Conservation (phyloP, 257 asterid species). For the Cinchona pubescens region DNA sequence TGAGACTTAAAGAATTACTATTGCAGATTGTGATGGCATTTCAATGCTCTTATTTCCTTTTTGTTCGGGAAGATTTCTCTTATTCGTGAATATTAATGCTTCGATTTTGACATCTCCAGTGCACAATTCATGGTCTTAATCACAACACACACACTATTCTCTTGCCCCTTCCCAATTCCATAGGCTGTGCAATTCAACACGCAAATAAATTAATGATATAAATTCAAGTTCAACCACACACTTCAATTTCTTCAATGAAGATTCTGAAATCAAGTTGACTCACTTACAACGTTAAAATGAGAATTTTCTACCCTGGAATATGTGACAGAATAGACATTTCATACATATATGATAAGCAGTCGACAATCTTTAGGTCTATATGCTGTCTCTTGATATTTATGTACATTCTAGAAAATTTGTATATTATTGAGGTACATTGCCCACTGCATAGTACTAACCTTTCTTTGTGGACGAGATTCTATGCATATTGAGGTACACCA, state of each 20-base stretch:
- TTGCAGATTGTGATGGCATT: too few relatives aligned
- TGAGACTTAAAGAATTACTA: too few relatives aligned
- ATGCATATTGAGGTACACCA: background rate
- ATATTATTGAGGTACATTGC: background rate
- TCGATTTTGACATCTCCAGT: background rate
- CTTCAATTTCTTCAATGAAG: background rate
- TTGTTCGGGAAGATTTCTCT: background rate
- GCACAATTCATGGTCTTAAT: background rate
- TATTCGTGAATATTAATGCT: background rate
- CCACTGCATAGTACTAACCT: background rate
- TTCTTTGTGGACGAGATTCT: background rate
- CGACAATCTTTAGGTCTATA: background rate
- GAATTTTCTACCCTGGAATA: too few relatives aligned
- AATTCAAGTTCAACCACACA: background rate
- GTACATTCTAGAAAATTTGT: background rate
- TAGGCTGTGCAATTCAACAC: background rate
- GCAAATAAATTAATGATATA: background rate
- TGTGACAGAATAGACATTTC: too few relatives aligned
- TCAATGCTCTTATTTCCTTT: too few relatives aligned
- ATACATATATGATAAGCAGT: too few relatives aligned
- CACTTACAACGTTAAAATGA: background rate
- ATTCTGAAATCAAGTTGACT: background rate
- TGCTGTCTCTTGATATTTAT: slow-evolving; percentile 1
- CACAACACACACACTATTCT: background rate
- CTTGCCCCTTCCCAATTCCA: background rate